These are phyloP conservation scores for Sarocladium oryzae DNA, from an alignment of 2,329 filamentous ascomycete species.

Conservation along the genomic window DNA sequence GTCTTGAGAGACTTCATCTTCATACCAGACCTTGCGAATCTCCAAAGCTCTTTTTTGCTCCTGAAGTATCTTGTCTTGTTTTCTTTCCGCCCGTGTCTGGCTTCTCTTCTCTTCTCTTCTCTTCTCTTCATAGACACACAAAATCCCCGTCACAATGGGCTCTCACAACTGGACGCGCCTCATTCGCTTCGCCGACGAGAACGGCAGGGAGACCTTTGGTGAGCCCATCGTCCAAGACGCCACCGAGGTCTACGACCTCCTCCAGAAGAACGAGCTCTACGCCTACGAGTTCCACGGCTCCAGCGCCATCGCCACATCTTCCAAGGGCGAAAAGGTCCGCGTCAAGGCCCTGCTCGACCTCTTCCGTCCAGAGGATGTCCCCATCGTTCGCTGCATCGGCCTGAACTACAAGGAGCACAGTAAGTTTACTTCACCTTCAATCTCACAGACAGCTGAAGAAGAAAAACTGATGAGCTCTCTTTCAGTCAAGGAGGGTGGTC, in stretches of 20 bases:
- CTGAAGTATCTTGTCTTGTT: no score
- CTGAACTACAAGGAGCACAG: conserved; percentile 31
- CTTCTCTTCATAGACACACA: no score
- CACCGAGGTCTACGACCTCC: conserved; percentile 22
- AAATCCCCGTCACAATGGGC: background rate
- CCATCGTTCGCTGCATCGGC: conserved; percentile 29
- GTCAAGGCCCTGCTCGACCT: conserved; percentile 26
- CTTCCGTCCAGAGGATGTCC: conserved; percentile 24
- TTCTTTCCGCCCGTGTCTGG: no score
- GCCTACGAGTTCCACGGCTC: conserved; percentile 24
- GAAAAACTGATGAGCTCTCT: background rate
- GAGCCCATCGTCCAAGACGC: conserved; percentile 22
- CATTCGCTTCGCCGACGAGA: conserved; percentile 28
- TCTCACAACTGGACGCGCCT: conserved; percentile 21
- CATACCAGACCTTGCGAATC: no score
- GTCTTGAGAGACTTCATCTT: no score
- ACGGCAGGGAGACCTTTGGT: conserved; percentile 26
- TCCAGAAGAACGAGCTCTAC: conserved; percentile 17
- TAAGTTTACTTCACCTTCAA: conserved; percentile 13
- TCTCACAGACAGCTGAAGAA: background rate
- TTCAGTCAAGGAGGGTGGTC: conserved; percentile 42
- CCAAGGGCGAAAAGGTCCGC: conserved; percentile 21
- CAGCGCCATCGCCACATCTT: conserved; percentile 18
- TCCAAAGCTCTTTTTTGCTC: no score
- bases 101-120: no score